Conservation (phyloP, 1,139 yeast species). For the Yamadazyma jaroonii region DNA sequence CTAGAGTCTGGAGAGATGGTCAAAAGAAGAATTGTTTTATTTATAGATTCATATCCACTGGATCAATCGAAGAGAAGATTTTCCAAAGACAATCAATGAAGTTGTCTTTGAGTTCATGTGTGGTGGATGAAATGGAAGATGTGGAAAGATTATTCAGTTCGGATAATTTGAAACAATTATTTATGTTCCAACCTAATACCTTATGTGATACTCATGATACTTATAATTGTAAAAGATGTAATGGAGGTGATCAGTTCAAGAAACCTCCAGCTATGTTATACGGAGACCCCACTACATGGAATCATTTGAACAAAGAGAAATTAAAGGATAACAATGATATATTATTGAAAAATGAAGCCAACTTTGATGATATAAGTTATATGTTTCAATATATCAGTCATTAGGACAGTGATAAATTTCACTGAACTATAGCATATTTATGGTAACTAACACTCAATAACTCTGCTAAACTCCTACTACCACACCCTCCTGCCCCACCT, state of each 20-base stretch:
- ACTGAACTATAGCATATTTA: no score
- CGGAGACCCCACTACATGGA: slow-evolving; percentile 98
- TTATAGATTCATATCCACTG: slow-evolving; percentile 89
- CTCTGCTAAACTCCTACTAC: no score
- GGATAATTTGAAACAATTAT: slow-evolving; percentile 73
- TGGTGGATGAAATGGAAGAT: slow-evolving; percentile 93
- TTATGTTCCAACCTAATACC: slow-evolving; percentile 66
- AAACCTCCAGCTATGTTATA: slow-evolving; percentile 88
- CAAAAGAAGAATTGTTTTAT: slow-evolving; percentile 96
- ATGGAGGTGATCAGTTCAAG: slow-evolving; percentile 48
- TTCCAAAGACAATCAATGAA: slow-evolving; percentile 98
- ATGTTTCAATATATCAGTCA: slow-evolving; percentile 78
- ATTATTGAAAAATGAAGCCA: slow-evolving; percentile 69
- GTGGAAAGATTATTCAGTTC: slow-evolving; percentile 89
- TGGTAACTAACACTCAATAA: no score
- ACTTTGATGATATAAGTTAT: slow-evolving; percentile 69
- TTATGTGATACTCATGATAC: slow-evolving; percentile 92
- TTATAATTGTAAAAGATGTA: slow-evolving; percentile 82
- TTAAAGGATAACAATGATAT: slow-evolving; percentile 70
- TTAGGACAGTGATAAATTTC: slow-evolving; percentile 1
- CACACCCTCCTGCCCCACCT: no score
- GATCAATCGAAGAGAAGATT: slow-evolving; percentile 94
- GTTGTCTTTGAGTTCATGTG: slow-evolving; percentile 88
- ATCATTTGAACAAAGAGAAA: slow-evolving; percentile 69
- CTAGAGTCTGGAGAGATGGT: slow-evolving; percentile 99